Evolutionary conservation across 2,329 filamentous ascomycete genomes (phyloP).

Genomic region (Coniochaeta pulveracea): DNA sequence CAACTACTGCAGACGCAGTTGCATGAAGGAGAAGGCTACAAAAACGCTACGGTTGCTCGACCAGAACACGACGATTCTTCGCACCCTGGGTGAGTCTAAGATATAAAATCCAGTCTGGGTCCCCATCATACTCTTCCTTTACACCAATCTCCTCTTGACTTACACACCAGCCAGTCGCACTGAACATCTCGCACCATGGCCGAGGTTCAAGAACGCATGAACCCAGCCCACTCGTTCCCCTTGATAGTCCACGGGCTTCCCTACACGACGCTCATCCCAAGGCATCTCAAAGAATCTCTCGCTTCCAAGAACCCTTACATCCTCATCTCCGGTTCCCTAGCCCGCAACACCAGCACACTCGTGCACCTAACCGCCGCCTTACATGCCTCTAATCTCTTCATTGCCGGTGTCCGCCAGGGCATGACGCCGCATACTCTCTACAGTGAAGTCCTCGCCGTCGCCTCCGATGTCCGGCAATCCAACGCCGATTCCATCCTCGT

Average conservation of each 20-base stretch:
- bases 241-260: not conserved
- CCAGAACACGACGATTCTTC: no score
- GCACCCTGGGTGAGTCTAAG: no score
- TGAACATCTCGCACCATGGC: not conserved
- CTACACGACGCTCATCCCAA: not conserved
- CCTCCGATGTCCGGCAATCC: slow-evolving; percentile 5
- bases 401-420: slow-evolving; percentile 9
- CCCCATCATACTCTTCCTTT: no score
- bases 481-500: slow-evolving; percentile 10
- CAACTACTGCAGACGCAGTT: no score
- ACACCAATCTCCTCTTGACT: no score
- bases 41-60: no score
- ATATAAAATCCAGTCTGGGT: no score
- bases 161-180: not conserved
- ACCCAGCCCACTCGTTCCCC: not conserved
- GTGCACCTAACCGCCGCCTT: not conserved
- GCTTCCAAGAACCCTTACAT: not conserved
- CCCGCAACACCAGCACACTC: not conserved
- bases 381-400: not conserved
- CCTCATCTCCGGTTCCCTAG: not conserved
- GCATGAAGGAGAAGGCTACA: no score
- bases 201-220: not conserved
- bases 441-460: slow-evolving; percentile 9
- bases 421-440: slow-evolving; percentile 12
- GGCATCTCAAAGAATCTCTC: not conserved